Conservation (phyloP, 129 eudicot genomes). For the Artemisia annua region DNA sequence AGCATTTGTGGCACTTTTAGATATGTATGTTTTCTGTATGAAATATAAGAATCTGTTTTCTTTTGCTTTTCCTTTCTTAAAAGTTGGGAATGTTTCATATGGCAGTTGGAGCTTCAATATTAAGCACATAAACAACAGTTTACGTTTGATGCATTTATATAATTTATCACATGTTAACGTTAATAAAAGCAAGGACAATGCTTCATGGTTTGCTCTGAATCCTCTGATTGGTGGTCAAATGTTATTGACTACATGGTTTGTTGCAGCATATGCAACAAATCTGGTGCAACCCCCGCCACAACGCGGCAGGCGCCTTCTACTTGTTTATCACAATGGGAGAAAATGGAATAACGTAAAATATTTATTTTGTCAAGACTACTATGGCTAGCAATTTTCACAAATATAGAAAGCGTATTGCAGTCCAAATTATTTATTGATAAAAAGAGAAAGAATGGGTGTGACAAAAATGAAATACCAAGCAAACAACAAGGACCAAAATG, state of each 20-base stretch:
- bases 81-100: background rate
- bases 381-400: no score
- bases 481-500: no score
- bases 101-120: slow-evolving; percentile 17
- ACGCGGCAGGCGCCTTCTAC: no score
- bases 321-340: no score
- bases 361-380: no score
- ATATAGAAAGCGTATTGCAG: no score
- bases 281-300: no score
- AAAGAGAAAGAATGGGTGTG: no score
- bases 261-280: slow-evolving; percentile 65
- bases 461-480: no score
- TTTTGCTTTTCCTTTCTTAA: background rate
- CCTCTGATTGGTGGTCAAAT: slow-evolving; percentile 9
- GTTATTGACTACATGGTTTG: slow-evolving; percentile 13
- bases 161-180: background rate
- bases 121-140: slow-evolving; percentile 6
- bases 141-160: background rate
- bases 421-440: no score
- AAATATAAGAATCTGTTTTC: background rate
- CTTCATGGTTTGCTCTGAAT: slow-evolving; percentile 22
- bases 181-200: background rate
- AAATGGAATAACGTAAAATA: no score
- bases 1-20: slow-evolving; percentile 4
- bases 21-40: slow-evolving; percentile 2